phyloP scores from a whole-genome alignment of 805 yeast genomes.

The Hyphopichia homilentoma region DNA sequence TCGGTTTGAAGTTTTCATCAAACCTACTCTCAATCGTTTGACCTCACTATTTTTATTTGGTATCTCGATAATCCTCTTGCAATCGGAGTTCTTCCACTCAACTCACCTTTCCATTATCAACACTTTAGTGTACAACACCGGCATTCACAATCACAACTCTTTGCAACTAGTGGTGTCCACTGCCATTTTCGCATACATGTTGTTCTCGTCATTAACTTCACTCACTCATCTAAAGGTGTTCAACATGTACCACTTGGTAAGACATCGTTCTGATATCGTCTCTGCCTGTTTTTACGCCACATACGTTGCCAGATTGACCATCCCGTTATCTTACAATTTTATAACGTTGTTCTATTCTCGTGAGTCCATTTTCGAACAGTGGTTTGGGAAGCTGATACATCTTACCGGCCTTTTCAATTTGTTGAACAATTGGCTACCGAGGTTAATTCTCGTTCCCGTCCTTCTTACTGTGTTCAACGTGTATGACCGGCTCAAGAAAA shows the following conservation, averaged over 20 bases:
- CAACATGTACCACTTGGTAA: slow-evolving; percentile 72
- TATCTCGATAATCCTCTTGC: slow-evolving; percentile 54
- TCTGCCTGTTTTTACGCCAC: slow-evolving; percentile 74
- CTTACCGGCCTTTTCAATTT: slow-evolving; percentile 69
- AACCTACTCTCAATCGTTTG: slow-evolving; percentile 45
- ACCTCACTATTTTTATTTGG: slow-evolving; percentile 39
- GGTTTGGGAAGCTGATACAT: slow-evolving; percentile 73
- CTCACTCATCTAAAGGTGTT: slow-evolving; percentile 66
- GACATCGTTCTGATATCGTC: slow-evolving; percentile 67
- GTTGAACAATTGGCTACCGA: slow-evolving; percentile 72
- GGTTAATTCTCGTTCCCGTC: slow-evolving; percentile 70
- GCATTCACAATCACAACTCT: slow-evolving; percentile 18
- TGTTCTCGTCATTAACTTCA: slow-evolving; percentile 61
- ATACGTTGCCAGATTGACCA: slow-evolving; percentile 76
- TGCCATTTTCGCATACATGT: slow-evolving; percentile 58
- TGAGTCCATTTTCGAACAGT: slow-evolving; percentile 57
- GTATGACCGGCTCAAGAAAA: slow-evolving; percentile 56
- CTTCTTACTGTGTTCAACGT: slow-evolving; percentile 58
- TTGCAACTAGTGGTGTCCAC: slow-evolving; percentile 38
- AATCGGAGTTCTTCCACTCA: slow-evolving; percentile 74
- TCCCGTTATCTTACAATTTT: slow-evolving; percentile 79
- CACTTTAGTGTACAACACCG: slow-evolving; percentile 32
- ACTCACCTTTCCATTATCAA: slow-evolving; percentile 62
- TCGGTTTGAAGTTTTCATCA: slow-evolving; percentile 35
- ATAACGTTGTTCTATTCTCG: slow-evolving; percentile 58